These are phyloP conservation scores for Fraxinus xanthoxyloides DNA, from an alignment of 305 asterid species.

Conservation along the genomic window DNA sequence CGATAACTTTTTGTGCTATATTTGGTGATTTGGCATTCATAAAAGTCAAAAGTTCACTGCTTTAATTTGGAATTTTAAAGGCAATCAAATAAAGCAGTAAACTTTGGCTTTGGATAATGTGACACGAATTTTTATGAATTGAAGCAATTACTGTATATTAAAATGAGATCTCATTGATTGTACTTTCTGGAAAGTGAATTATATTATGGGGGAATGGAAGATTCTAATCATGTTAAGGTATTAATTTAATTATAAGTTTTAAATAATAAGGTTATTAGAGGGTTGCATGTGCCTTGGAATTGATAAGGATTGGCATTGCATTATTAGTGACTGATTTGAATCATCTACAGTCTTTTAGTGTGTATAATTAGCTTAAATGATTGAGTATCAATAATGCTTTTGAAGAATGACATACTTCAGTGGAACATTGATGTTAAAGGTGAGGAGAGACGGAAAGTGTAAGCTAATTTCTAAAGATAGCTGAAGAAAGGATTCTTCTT, in stretches of 20 bases:
- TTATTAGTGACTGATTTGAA: constrained; percentile 1
- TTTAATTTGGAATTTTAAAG: background rate
- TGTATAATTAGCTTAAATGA: background rate
- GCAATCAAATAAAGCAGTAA: background rate
- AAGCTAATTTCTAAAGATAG: background rate
- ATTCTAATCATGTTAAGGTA: constrained; percentile 13
- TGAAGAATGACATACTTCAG: background rate
- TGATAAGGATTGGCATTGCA: background rate
- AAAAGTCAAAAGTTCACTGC: background rate
- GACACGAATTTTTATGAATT: background rate
- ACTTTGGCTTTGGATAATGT: background rate
- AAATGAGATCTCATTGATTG: background rate
- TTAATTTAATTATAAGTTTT: background rate
- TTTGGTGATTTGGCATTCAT: constrained; percentile 1
- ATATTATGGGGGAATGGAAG: constrained; percentile 14
- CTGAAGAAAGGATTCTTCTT: background rate
- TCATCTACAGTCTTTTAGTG: constrained; percentile 4
- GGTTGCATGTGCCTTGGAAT: constrained; percentile 28
- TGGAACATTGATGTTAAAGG: background rate
- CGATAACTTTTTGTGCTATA: background rate
- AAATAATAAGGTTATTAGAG: background rate
- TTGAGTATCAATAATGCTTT: background rate
- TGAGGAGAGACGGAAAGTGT: background rate
- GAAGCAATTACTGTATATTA: background rate
- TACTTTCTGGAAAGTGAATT: constrained; percentile 1